phyloP scores from a whole-genome alignment of 2,329 filamentous ascomycete genomes.

The Aureobasidium uvarum region DNA sequence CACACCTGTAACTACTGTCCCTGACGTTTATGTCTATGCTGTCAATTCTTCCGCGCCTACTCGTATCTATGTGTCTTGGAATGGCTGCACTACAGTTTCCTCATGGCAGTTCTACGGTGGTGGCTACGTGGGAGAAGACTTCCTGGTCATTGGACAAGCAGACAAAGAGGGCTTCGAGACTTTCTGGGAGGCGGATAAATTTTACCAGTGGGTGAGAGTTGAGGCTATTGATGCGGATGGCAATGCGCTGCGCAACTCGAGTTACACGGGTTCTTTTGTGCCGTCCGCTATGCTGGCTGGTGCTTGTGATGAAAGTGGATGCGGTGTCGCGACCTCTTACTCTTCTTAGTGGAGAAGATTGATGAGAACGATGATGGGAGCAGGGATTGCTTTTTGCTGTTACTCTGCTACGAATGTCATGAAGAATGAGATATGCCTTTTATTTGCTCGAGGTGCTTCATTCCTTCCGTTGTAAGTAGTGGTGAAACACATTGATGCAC shows the following conservation, averaged over 20 bases:
- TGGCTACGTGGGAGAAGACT: constrained; percentile 27
- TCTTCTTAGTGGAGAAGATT: constrained; percentile 1
- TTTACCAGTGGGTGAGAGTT: constrained; percentile 31
- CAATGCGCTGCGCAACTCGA: constrained; percentile 33
- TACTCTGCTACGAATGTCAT: background rate
- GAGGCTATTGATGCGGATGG: constrained; percentile 32
- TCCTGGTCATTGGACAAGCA: constrained; percentile 27
- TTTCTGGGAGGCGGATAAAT: constrained; percentile 28
- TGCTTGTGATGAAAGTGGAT: constrained; percentile 13
- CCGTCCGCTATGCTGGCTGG: constrained; percentile 22
- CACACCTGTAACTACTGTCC: constrained; percentile 45
- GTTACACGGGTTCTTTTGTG: constrained; percentile 31
- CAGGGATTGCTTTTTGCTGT: background rate
- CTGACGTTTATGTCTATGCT: constrained; percentile 40
- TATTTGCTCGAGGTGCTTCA: background rate
- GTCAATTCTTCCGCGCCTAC: constrained; percentile 31
- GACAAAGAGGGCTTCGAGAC: constrained; percentile 33
- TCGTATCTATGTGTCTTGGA: constrained; percentile 52
- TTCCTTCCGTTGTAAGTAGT: background rate
- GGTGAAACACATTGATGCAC: no score
- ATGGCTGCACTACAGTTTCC: constrained; percentile 46
- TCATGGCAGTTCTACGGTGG: constrained; percentile 49
- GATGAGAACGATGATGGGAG: background rate
- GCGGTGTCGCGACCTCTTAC: constrained; percentile 22
- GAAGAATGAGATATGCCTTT: background rate